These are phyloP conservation scores for Tricladium varicosporioides DNA, from an alignment of 2,329 filamentous ascomycete species.

Conservation along the genomic window DNA sequence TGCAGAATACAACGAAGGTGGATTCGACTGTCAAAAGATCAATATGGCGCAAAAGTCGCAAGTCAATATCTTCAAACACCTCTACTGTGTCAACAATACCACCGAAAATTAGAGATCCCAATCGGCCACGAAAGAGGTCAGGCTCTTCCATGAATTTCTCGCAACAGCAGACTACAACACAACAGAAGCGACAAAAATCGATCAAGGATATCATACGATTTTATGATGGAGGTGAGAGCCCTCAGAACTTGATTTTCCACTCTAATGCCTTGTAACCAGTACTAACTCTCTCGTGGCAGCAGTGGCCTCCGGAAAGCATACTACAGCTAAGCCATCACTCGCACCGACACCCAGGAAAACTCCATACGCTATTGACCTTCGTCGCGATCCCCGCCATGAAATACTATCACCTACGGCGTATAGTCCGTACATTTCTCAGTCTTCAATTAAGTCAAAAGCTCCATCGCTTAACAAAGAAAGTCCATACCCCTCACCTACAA, in stretches of 20 bases:
- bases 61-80: constrained; percentile 1
- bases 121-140: constrained; percentile 1
- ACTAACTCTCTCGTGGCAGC: constrained; percentile 8
- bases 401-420: no score
- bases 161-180: not conserved
- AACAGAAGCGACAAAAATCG: constrained; percentile 8
- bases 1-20: no score
- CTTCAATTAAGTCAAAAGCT: no score
- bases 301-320: constrained; percentile 11
- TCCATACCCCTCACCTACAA: no score
- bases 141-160: not conserved
- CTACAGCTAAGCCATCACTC: not conserved
- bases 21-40: not conserved
- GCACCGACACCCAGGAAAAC: no score
- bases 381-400: no score
- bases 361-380: no score
- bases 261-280: no score
- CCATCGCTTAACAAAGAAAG: no score
- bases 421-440: no score
- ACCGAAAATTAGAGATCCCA: no score
- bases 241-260: not conserved
- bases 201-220: constrained; percentile 27
- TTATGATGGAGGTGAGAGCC: constrained; percentile 26
- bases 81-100: not conserved
- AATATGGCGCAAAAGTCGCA: not conserved